Base-by-base conservation (phyloP, 176 grass and related monocot genomes). In the Aechmea fasciata region DNA sequence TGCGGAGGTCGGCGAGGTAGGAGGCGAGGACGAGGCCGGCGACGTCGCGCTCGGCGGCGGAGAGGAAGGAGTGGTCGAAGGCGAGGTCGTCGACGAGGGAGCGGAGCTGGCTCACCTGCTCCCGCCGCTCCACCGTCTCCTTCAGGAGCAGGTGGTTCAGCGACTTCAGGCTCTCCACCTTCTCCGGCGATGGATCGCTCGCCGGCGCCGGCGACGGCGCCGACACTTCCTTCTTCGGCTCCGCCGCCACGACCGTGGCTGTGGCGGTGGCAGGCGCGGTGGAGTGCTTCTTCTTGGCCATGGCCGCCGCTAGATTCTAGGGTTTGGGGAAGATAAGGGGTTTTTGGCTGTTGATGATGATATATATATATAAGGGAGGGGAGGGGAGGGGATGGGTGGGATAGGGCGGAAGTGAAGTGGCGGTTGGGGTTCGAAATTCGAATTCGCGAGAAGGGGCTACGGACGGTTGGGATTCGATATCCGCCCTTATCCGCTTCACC, bases 211-310 rank as follows among this genome's bases (percentile, higher is more conserved):
- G 22, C 13, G 48, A 12, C 15, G 64, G 55, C 13, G 48, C 41
- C 3, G 2, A 61, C 29, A 11, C 49, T 66, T 64, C 17, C 73
- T 66, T 64, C 57, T 65, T 77, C 54, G 48, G 65, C 15, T 49
- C 63, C 20, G 3, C 69, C 0, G 41, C 53, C 14, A 14, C 33
- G 0, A 69, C 79, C 1, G 19, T 48, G 3, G 29, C 3, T 2
- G 29, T 33, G 2, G 64, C 3, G 19, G 20, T 57, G 68, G 77
- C 10, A 69, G 74, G 2, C 73, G 65, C 14, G 65, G 65, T 2
- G 20, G 65, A 13, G n/a, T 66, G 73, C 61, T 91, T 87, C 81
- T 91, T 87, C 72, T 79, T 91, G 67, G 84, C 88, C 88, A 91
- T 91, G 57, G 70, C 15, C 54, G 54, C 54, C 54, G 15, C 54